These are phyloP conservation scores for Globisporangium nunn DNA, from an alignment of 352 stramenopile species.

Conservation along the genomic window DNA sequence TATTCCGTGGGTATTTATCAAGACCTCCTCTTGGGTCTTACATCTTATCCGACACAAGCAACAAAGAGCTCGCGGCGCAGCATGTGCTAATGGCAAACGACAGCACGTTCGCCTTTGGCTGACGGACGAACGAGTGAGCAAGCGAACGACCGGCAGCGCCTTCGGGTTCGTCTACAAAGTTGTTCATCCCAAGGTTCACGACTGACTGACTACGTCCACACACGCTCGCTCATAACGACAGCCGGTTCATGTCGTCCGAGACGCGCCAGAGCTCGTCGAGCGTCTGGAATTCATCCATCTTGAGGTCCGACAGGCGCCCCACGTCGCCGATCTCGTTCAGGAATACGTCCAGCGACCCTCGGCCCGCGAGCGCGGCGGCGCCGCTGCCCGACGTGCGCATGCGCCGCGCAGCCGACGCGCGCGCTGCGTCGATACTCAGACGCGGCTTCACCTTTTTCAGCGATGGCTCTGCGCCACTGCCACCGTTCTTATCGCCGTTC, in stretches of 20 bases:
- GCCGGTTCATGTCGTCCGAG: slow-evolving; percentile 77
- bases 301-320: slow-evolving; percentile 73
- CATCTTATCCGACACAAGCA: no score
- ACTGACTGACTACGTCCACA: no score
- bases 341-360: slow-evolving; percentile 66
- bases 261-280: slow-evolving; percentile 79
- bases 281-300: slow-evolving; percentile 82
- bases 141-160: no score
- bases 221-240: slow-evolving; percentile 49
- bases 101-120: no score
- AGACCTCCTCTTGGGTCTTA: no score
- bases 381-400: slow-evolving; percentile 56
- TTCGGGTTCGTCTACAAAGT: no score
- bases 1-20: no score
- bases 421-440: slow-evolving; percentile 70
- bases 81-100: no score
- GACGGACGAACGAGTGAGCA: no score
- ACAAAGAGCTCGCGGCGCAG: no score
- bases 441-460: slow-evolving; percentile 73
- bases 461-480: slow-evolving; percentile 36
- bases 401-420: slow-evolving; percentile 54
- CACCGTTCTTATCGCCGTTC: slow-evolving; percentile 18
- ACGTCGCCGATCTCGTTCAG: slow-evolving; percentile 78
- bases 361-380: slow-evolving; percentile 33
- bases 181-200: no score